These are phyloP conservation scores for Colletotrichum eremochloae DNA, from an alignment of 2,329 filamentous ascomycete species.

Conservation along the genomic window DNA sequence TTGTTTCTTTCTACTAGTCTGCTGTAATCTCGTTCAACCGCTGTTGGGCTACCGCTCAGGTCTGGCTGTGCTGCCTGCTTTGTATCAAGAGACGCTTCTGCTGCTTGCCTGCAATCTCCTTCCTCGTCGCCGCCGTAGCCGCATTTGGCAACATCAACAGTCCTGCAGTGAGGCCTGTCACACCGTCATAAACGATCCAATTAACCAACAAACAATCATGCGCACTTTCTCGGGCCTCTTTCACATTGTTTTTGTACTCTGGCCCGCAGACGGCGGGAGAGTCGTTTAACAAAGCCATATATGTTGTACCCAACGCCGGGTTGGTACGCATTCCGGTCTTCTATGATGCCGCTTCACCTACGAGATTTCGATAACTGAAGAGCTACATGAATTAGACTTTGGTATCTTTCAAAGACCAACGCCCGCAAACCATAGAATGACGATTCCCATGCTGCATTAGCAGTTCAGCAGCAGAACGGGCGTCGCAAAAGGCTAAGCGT, in stretches of 20 bases:
- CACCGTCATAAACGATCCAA: conserved; percentile 10
- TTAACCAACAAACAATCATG: conserved; percentile 21
- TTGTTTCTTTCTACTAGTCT: conserved; percentile 6
- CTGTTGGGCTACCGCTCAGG: conserved; percentile 23
- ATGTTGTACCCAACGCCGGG: conserved; percentile 7
- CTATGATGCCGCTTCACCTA: neutral
- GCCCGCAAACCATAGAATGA: conserved; percentile 19
- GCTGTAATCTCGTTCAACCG: conserved; percentile 1
- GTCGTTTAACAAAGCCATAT: conserved; percentile 14
- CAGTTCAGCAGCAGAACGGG: conserved; percentile 28
- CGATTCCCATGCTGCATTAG: conserved; percentile 24
- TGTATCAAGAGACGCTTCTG: conserved; percentile 18
- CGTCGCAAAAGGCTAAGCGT: conserved; percentile 35
- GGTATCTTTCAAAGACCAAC: conserved; percentile 22
- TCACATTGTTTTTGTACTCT: neutral
- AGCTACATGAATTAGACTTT: conserved; percentile 1
- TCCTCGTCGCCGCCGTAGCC: conserved; percentile 1
- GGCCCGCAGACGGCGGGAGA: neutral
- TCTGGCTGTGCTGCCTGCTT: conserved; percentile 21
- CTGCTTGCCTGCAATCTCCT: conserved; percentile 20
- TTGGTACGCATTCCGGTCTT: neutral
- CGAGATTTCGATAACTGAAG: no score
- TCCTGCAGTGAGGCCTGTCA: conserved; percentile 18
- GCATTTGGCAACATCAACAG: conserved; percentile 12
- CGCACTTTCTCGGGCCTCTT: conserved; percentile 17